Evolutionary conservation across 805 yeast genomes (phyloP).

Genomic region (Candida dajiaensis): DNA sequence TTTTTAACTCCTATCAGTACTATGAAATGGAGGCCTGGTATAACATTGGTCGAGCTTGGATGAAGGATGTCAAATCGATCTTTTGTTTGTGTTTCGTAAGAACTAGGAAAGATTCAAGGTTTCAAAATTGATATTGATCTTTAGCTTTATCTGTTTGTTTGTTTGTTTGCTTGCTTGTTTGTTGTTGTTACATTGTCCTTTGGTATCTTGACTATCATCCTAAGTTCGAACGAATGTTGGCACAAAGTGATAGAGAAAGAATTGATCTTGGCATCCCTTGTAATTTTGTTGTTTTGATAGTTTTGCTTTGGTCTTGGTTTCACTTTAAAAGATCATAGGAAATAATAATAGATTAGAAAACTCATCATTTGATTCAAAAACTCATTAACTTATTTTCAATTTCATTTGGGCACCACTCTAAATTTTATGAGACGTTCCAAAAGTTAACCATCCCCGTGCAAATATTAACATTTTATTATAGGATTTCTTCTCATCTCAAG

Average conservation of each 20-base stretch:
- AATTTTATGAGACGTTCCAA: not conserved
- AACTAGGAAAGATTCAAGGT: not conserved
- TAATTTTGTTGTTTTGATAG: not conserved
- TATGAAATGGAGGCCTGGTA: not conserved
- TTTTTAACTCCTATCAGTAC: not conserved
- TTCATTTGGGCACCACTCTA: not conserved
- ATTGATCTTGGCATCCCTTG: not conserved
- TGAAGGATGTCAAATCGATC: not conserved
- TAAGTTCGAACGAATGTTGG: not conserved
- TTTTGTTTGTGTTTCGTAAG: not conserved
- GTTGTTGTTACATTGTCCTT: not conserved
- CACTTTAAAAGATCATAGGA: not conserved
- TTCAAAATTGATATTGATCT: not conserved
- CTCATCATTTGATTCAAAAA: not conserved
- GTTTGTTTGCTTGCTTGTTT: not conserved
- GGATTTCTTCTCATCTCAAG: slow-evolving; percentile 85
- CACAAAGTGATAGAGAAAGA: not conserved
- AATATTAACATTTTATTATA: slow-evolving; percentile 28
- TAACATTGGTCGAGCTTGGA: not conserved
- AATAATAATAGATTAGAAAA: not conserved
- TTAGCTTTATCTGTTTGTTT: not conserved
- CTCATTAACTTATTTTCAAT: not conserved
- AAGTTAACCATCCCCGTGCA: not conserved
- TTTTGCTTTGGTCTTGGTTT: not conserved
- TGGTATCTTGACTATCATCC: not conserved